Evolutionary conservation across 2,329 filamentous ascomycete species (phyloP), one percentile per base, ranked within the genome.

Genomic region (Sporothrix pseudoabietina): DNA sequence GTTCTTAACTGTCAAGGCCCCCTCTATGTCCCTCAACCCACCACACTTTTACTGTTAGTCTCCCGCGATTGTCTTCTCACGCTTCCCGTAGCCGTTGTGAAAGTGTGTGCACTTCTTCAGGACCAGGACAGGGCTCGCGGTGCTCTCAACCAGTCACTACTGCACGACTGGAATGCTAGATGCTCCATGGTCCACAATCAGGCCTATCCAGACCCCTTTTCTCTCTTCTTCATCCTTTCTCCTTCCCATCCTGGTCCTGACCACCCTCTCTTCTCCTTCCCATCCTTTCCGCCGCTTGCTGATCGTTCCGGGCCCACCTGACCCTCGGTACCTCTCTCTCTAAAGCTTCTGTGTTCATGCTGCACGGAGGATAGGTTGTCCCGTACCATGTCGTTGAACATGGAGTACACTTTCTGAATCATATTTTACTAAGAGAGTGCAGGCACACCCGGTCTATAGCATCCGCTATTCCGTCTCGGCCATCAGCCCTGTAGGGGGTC

Each of bases 211-310:
- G 57, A 63, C 32, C 35, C 32, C 8, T 55, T 55, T 22, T 55
- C 52, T 52, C 47, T 35, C 35, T 30, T 26, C 32, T 2, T 59
- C 55, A 4, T 59, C 39, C 35, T 44, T 26, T 10, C 16, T 10
- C 16, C 32, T 39, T 9, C 7, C n/a, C 35, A 41, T 63, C 59
- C 35, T 63, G 59, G 12, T 52, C 26, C 65, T n/a, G 26, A 30
- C 65, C 65, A 68, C 44, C 65, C 41, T 54, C 52, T 16, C 19
- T 12, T 9, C 32, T 41, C 32, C 47, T 47, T 70, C n/a, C 65
- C 52, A 55, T 70, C 52, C 68, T 57, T 70, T 57, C 52, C 35
- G 68, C 68, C 68, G 52, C 68, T 70, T 70, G 68, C 35, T 70
- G 68, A 57, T 70, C 35, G 52, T 14, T 54, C 68, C 52, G 49